These are phyloP conservation scores for Pelargonium myrrhifolium DNA, from an alignment of 441 rosid species.

Conservation along the genomic window DNA sequence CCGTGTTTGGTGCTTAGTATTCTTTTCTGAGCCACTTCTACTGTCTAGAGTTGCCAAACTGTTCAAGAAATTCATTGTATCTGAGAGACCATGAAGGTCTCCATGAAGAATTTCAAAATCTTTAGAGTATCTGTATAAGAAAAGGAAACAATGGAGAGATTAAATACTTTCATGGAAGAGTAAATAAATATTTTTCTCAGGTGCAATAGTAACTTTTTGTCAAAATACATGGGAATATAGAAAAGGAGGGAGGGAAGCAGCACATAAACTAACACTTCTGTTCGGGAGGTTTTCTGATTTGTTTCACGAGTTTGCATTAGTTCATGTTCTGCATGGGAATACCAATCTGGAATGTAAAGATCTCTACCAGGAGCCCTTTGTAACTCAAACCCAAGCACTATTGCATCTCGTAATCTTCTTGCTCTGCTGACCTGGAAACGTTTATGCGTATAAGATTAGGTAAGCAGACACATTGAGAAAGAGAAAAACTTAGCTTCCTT, in stretches of 20 bases:
- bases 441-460: background rate
- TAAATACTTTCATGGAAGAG: background rate
- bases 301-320: constrained; percentile 22
- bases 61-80: constrained; percentile 75
- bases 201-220: constrained; percentile 4
- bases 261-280: constrained; percentile 1
- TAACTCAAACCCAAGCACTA: constrained; percentile 89
- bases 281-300: constrained; percentile 3
- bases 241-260: background rate
- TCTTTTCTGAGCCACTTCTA: constrained; percentile 43
- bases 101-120: constrained; percentile 94
- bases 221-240: background rate
- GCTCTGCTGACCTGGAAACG: constrained; percentile 76
- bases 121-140: constrained; percentile 41
- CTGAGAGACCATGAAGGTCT: constrained; percentile 75
- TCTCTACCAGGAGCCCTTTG: constrained; percentile 94
- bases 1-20: constrained; percentile 64
- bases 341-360: constrained; percentile 94
- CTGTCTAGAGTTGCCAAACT: constrained; percentile 67
- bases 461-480: background rate
- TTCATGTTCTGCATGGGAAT: constrained; percentile 88
- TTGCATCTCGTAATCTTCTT: constrained; percentile 97
- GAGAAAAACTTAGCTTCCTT: background rate
- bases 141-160: constrained; percentile 9
- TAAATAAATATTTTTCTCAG: background rate